Percentiles rank a stretch among this genome's conserved stretches.
These are phyloP conservation scores for Termitomyces sp. DNA, from an alignment of 768 basidiomycete species.

Conservation along the genomic window DNA sequence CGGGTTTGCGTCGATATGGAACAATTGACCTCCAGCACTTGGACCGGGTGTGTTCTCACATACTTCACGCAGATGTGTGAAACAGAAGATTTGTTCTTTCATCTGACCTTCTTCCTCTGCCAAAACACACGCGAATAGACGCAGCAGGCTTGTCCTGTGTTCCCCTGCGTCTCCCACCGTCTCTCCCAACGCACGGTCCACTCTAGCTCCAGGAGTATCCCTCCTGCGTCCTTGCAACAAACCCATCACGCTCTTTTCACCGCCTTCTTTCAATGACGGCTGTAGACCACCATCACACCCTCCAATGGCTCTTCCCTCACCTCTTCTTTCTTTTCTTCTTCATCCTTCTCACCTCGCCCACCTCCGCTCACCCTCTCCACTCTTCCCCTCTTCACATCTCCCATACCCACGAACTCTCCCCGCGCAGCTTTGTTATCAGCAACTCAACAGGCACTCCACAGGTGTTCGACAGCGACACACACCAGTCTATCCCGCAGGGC, in stretches of 20 bases:
- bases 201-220: background rate
- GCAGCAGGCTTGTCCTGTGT: conserved; percentile 5
- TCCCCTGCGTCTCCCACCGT: background rate
- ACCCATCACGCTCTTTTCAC: conserved; percentile 13
- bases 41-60: background rate
- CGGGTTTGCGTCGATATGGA: conserved; percentile 10
- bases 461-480: conserved; percentile 43
- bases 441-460: conserved; percentile 35
- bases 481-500: conserved; percentile 46
- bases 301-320: conserved; percentile 11
- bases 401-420: conserved; percentile 6
- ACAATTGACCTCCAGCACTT: too few relatives aligned
- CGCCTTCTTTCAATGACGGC: conserved; percentile 11
- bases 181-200: background rate
- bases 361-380: conserved; percentile 3
- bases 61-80: too few relatives aligned
- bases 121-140: background rate
- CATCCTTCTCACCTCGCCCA: background rate
- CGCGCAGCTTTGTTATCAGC: conserved; percentile 18
- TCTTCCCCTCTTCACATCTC: background rate
- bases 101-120: background rate
- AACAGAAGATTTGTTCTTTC: background rate
- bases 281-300: conserved; percentile 4
- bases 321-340: conserved; percentile 3
- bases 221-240: background rate